Evolutionary conservation across 2,329 filamentous ascomycete species (phyloP).

Genomic region (Spiromastix sp.): DNA sequence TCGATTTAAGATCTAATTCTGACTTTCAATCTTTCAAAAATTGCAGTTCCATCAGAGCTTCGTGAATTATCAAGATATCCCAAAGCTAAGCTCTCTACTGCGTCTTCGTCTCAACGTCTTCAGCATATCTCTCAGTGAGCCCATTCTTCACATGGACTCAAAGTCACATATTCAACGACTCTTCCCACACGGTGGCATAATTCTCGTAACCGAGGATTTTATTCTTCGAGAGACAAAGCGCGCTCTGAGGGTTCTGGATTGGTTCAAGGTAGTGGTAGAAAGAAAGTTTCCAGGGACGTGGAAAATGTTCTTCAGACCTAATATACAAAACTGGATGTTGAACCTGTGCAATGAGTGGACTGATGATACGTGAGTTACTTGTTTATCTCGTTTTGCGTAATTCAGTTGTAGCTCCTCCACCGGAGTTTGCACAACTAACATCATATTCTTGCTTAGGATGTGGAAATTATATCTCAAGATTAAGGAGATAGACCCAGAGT

Average conservation of each 20-base stretch:
- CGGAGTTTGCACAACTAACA: neutral
- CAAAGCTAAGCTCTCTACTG: constrained; percentile 16
- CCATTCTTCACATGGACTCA: constrained; percentile 16
- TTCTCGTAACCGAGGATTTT: constrained; percentile 33
- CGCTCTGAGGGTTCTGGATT: constrained; percentile 24
- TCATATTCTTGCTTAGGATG: constrained; percentile 12
- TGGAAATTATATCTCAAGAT: constrained; percentile 21
- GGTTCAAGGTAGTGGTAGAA: constrained; percentile 20
- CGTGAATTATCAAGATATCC: constrained; percentile 19
- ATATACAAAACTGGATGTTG: constrained; percentile 25
- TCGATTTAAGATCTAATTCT: neutral
- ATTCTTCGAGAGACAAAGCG: constrained; percentile 21
- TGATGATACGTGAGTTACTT: constrained; percentile 15
- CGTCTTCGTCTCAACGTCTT: constrained; percentile 23
- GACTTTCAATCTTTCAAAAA: neutral
- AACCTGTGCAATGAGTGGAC: constrained; percentile 12
- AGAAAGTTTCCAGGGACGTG: constrained; percentile 19
- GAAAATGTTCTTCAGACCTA: constrained; percentile 31
- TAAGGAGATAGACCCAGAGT: constrained; percentile 15
- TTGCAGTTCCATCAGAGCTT: constrained; percentile 30
- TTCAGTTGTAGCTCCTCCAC: neutral
- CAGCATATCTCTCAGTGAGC: constrained; percentile 20
- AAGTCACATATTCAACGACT: constrained; percentile 23
- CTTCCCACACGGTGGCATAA: constrained; percentile 27
- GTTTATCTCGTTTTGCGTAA: neutral